Base-by-base conservation (phyloP, 345 rosid genomes). In the Citrus sp. region DNA sequence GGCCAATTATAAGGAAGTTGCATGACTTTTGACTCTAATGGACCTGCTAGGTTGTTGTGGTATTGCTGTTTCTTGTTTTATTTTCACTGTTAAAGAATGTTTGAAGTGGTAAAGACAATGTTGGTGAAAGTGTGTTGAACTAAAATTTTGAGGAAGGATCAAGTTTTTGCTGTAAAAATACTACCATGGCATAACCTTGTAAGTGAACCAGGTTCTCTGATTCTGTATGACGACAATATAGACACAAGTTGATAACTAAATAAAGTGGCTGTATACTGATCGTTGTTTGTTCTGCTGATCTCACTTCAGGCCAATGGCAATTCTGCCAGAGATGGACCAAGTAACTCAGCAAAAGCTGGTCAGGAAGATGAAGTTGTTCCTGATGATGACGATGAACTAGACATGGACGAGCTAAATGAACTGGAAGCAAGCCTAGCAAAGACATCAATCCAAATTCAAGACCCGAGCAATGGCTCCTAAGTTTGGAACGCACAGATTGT, bases 331-430 rank as follows among this genome's bases (percentile, higher is more conserved):
- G 80, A 61, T n/a, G 84, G 84, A 49, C 84, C 79, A 7, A 85
- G 87, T 64, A 35, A 75, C 14, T 79, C 86, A 10, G 34, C 78
- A n/a, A 62, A 58, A 4, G 78, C 84, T 34, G 81, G 25, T 38
- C 75, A 46, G 5, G 66, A 78, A 40, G 77, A 76, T 21, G 83
- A 81, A 38, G 84, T 60, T 37, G 72, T 64, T 49, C 70, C 25
- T 46, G 80, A 73, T 0, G 87, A 79, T 6, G 85, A 78, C 1
- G 94, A 92, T 16, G 94, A 92, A 55, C 79, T 88, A 69, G 93
- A 92, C 89, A 86, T 91, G 86, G 94, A 92, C 67, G 94, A 92
- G 87, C 85, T 92, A 61, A 88, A 92, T 76, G 97, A 92, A 80
- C 85, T 92, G 24, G 94, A 92, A 85, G 94, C 88, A 42, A 92